phyloP scores from a whole-genome alignment of 495 filamentous ascomycete species.

The Tuber calosporum region DNA sequence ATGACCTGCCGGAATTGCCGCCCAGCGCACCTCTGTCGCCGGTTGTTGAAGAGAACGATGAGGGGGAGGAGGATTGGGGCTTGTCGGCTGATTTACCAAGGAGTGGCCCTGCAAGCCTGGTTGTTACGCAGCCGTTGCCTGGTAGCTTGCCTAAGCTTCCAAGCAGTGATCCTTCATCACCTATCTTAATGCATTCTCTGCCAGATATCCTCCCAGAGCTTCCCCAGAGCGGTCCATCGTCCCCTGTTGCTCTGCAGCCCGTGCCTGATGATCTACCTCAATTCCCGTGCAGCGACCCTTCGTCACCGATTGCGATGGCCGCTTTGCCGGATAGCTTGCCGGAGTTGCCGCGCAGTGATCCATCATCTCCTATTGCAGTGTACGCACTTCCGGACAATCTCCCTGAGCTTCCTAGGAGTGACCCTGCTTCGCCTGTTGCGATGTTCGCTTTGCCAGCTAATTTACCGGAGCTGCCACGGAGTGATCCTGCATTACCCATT shows the following conservation, averaged over 20 bases:
- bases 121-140: neutral
- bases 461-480: neutral
- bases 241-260: neutral
- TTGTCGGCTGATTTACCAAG: conserved; percentile 13
- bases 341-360: neutral
- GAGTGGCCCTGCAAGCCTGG: conserved; percentile 18
- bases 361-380: neutral
- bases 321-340: conserved; percentile 10
- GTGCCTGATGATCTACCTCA: conserved; percentile 23
- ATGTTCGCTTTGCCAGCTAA: neutral
- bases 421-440: conserved; percentile 7
- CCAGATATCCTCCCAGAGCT: neutral
- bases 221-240: neutral
- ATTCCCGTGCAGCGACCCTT: conserved; percentile 21
- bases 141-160: conserved; percentile 18
- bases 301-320: conserved; percentile 18
- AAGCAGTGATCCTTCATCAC: conserved; percentile 8
- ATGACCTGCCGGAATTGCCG: conserved; percentile 21
- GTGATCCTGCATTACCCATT: neutral
- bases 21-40: neutral
- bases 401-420: conserved; percentile 17
- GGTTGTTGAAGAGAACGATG: neutral
- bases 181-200: neutral
- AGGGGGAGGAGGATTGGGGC: neutral
- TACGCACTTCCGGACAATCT: conserved; percentile 7